These are phyloP conservation scores for Metschnikowia dekortorum DNA, from an alignment of 805 yeast species.

Conservation along the genomic window DNA sequence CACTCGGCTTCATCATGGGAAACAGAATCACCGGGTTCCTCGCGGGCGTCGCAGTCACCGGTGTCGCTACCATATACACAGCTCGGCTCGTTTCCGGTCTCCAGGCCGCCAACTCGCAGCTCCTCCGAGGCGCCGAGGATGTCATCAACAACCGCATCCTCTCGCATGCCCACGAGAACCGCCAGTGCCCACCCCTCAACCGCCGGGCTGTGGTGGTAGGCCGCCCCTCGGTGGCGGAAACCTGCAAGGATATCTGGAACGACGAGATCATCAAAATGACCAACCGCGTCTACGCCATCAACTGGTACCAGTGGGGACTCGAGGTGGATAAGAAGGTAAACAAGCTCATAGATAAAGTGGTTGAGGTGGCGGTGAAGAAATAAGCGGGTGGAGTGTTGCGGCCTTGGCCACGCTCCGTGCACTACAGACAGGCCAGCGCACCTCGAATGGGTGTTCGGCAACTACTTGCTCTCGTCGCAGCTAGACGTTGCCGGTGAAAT, in stretches of 20 bases:
- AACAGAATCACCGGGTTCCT: constrained; percentile 43
- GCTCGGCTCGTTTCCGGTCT: constrained; percentile 50
- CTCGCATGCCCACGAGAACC: constrained; percentile 41
- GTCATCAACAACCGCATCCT: constrained; percentile 52
- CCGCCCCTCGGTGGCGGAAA: constrained; percentile 48
- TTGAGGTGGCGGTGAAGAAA: constrained; percentile 10
- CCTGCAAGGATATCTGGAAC: constrained; percentile 76
- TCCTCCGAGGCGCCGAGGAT: constrained; percentile 45
- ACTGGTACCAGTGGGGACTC: constrained; percentile 42
- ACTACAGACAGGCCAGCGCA: too few relatives aligned
- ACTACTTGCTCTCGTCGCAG: too few relatives aligned
- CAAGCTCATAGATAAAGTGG: constrained; percentile 26
- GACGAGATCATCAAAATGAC: constrained; percentile 62
- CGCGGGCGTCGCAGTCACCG: constrained; percentile 55
- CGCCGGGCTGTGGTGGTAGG: constrained; percentile 18
- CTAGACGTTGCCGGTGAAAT: too few relatives aligned
- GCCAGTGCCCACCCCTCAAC: constrained; percentile 41
- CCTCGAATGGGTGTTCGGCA: too few relatives aligned
- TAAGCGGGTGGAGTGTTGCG: background rate
- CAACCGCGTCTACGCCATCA: constrained; percentile 56
- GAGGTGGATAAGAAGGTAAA: constrained; percentile 30
- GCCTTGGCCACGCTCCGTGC: background rate
- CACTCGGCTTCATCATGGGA: constrained; percentile 23
- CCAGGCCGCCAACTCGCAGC: constrained; percentile 42
- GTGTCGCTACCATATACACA: constrained; percentile 60